These are phyloP conservation scores for Fonsecaea pugnacius DNA, from an alignment of 2,329 filamentous ascomycete genomes.

Conservation along the genomic window DNA sequence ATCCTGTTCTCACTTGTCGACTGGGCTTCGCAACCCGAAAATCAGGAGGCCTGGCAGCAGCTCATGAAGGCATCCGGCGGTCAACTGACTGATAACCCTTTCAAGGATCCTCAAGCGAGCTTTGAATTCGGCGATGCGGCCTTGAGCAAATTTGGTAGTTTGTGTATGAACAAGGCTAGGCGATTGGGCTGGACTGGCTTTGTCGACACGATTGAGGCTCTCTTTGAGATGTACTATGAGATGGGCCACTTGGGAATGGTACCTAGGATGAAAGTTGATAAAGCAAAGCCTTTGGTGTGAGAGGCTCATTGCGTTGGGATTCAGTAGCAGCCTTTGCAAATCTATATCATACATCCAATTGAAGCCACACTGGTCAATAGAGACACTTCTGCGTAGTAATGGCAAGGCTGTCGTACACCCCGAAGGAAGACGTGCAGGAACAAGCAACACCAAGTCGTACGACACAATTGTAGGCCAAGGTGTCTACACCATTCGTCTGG, in stretches of 20 bases:
- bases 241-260: conserved; percentile 38
- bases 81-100: conserved; percentile 38
- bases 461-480: no score
- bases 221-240: conserved; percentile 38
- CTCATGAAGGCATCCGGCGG: conserved; percentile 48
- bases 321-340: no score
- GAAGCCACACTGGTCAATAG: no score
- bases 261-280: conserved; percentile 36
- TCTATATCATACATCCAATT: no score
- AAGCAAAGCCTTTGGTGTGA: conserved; percentile 34
- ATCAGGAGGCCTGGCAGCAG: conserved; percentile 53
- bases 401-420: no score
- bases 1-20: conserved; percentile 49
- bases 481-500: background rate
- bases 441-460: no score
- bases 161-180: conserved; percentile 37
- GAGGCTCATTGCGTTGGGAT: no score
- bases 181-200: conserved; percentile 38
- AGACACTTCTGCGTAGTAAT: no score
- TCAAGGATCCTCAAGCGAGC: conserved; percentile 35
- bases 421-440: no score
- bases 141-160: conserved; percentile 24
- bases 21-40: conserved; percentile 53
- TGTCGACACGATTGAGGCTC: conserved; percentile 38
- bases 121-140: conserved; percentile 38